Conservation (phyloP, 1,284 basidiomycete species). For the Marasmius fiardii region DNA sequence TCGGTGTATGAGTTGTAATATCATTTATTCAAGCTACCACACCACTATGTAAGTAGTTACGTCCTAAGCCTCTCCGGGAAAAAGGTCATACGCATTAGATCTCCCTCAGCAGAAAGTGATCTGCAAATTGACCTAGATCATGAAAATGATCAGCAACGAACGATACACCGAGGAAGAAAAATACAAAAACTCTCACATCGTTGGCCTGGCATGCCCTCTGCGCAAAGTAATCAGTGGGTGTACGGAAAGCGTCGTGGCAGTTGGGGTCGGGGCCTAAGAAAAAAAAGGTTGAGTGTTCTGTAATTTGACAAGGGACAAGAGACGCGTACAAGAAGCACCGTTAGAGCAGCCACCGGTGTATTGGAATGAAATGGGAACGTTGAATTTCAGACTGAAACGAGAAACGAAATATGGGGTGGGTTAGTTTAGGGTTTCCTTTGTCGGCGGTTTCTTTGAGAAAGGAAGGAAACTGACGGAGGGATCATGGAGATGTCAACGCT, state of each 20-base stretch:
- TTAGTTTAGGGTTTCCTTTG: too few species aligned
- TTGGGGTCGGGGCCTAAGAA: neutral
- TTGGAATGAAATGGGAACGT: neutral
- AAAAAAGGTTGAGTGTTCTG: neutral
- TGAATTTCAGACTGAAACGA: neutral
- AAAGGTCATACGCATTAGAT: too few species aligned
- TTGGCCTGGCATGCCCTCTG: neutral
- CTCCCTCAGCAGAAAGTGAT: too few species aligned
- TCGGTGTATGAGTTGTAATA: too few species aligned
- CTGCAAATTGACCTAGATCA: too few species aligned
- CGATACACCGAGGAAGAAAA: too few species aligned
- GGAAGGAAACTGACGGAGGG: neutral
- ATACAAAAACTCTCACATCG: neutral
- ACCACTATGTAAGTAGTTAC: too few species aligned
- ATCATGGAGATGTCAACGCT: neutral
- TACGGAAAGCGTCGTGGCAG: neutral
- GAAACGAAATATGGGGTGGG: too few species aligned
- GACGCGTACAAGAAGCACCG: neutral
- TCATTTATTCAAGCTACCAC: too few species aligned
- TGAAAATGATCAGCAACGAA: too few species aligned
- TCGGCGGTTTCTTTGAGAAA: too few species aligned
- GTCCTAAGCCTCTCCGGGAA: too few species aligned
- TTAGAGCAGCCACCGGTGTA: neutral
- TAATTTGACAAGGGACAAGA: neutral
- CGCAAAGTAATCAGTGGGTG: neutral